Conservation (phyloP, 1,139 yeast species). For the Nematodospora anomalae region DNA sequence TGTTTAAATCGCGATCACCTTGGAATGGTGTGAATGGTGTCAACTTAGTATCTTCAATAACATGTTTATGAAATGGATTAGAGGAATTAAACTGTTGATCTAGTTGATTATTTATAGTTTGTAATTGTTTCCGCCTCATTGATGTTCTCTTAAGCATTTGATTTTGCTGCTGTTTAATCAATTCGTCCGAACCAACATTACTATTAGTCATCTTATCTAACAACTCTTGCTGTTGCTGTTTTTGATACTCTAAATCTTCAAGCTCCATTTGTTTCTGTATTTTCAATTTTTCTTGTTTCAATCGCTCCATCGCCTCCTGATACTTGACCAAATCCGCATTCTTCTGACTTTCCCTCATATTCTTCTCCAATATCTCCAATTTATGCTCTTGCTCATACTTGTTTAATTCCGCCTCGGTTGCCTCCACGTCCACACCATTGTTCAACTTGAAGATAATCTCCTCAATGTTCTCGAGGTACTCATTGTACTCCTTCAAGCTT, state of each 20-base stretch:
- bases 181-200: constrained; percentile 53
- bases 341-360: constrained; percentile 65
- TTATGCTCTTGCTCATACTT: constrained; percentile 77
- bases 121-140: constrained; percentile 65
- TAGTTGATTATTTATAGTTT: constrained; percentile 55
- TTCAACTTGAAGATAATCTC: constrained; percentile 74
- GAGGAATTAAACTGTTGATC: constrained; percentile 39
- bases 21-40: constrained; percentile 92
- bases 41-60: constrained; percentile 25
- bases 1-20: constrained; percentile 71
- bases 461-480: constrained; percentile 82
- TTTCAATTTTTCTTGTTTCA: constrained; percentile 59
- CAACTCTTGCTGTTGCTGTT: constrained; percentile 64
- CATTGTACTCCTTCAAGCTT: constrained; percentile 60
- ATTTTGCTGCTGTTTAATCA: constrained; percentile 41
- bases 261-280: constrained; percentile 69
- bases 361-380: constrained; percentile 65
- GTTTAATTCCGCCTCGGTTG: constrained; percentile 66
- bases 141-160: constrained; percentile 59
- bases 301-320: constrained; percentile 55
- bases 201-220: constrained; percentile 65
- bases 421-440: constrained; percentile 67
- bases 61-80: constrained; percentile 25
- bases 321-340: constrained; percentile 63
- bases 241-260: constrained; percentile 60